Evolutionary conservation across 805 yeast genomes (phyloP).

Genomic region (Nakazawaea peltata): DNA sequence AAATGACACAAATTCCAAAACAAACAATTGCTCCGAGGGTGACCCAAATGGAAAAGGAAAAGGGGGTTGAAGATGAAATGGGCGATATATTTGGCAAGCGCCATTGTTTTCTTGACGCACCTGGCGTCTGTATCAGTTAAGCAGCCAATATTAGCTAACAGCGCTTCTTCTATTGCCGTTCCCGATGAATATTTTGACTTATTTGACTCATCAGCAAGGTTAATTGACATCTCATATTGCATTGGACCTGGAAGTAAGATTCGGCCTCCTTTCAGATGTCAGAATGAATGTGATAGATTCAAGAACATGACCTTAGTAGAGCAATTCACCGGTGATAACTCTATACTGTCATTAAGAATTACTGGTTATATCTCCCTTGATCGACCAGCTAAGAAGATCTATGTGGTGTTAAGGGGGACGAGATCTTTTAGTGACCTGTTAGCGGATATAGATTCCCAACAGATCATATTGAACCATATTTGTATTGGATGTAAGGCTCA

Average conservation of each 20-base stretch:
- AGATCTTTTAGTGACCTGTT: slow-evolving; percentile 31
- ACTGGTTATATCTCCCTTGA: slow-evolving; percentile 13
- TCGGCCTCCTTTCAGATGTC: slow-evolving; percentile 31
- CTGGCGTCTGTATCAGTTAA: too few species aligned
- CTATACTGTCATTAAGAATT: slow-evolving; percentile 11
- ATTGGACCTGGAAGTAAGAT: slow-evolving; percentile 23
- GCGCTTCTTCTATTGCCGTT: too few species aligned
- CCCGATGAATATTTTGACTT: too few species aligned
- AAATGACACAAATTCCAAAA: too few species aligned
- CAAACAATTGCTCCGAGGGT: too few species aligned
- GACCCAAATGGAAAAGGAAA: too few species aligned
- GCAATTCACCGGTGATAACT: slow-evolving; percentile 27
- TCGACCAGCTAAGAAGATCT: slow-evolving; percentile 12
- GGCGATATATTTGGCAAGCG: too few species aligned
- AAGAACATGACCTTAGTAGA: slow-evolving; percentile 29
- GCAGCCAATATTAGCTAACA: too few species aligned
- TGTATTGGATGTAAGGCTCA: slow-evolving; percentile 29
- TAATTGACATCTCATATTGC: slow-evolving; percentile 36
- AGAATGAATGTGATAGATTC: slow-evolving; percentile 25
- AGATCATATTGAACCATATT: slow-evolving; percentile 21
- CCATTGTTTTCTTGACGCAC: too few species aligned
- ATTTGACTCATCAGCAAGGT: slow-evolving; percentile 21
- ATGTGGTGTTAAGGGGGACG: slow-evolving; percentile 33
- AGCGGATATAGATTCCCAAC: slow-evolving; percentile 30
- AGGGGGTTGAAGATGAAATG: too few species aligned